Percentiles rank a stretch among this genome's conserved stretches.
phyloP scores from a whole-genome alignment of 768 basidiomycete genomes.

The Phallus indusiatus region DNA sequence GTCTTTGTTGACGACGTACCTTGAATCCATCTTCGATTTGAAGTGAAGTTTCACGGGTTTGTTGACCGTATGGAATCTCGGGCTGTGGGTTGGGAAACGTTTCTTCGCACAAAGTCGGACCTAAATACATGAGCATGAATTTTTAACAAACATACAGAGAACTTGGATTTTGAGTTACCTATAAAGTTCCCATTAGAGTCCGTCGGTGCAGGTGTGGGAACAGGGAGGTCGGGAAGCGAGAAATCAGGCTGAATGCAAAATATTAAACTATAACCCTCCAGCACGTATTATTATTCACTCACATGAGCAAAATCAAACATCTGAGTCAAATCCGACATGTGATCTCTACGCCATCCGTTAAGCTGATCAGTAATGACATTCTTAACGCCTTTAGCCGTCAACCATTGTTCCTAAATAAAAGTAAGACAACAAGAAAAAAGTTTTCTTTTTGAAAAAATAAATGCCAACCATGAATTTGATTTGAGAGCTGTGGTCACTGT shows the following conservation, averaged over 20 bases:
- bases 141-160: not conserved
- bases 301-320: constrained; percentile 14
- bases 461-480: not conserved
- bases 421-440: not conserved
- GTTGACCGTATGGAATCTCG: constrained; percentile 7
- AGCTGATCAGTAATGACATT: constrained; percentile 8
- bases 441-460: not conserved
- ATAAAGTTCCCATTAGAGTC: constrained; percentile 6
- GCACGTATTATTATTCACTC: not conserved
- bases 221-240: constrained; percentile 4
- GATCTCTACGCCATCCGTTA: constrained; percentile 10
- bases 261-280: not conserved
- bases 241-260: not conserved
- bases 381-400: constrained; percentile 6
- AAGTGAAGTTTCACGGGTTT: constrained; percentile 5
- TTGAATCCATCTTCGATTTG: constrained; percentile 11
- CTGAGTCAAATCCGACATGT: constrained; percentile 13
- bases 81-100: constrained; percentile 8
- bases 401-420: constrained; percentile 8
- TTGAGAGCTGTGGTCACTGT: constrained; percentile 10
- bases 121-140: not conserved
- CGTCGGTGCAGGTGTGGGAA: not conserved
- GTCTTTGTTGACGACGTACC: not conserved
- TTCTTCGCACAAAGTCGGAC: not conserved
- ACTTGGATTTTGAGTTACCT: not conserved